phyloP scores from a whole-genome alignment of 768 basidiomycete species.

The Arthromyces matolae region DNA sequence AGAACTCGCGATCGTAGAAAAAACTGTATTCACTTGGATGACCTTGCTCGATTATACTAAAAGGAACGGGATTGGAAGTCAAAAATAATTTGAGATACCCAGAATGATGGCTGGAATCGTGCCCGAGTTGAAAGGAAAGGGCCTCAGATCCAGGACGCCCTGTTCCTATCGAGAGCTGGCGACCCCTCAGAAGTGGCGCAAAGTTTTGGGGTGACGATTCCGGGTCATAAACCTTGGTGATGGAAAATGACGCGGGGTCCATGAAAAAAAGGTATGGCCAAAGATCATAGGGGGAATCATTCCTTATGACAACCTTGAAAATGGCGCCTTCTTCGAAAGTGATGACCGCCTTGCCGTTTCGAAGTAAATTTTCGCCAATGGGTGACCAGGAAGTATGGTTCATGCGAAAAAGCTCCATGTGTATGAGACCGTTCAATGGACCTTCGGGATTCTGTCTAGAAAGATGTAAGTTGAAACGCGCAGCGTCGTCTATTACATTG shows the following conservation, averaged over 20 bases:
- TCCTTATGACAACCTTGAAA: constrained; percentile 47
- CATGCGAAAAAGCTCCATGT: constrained; percentile 50
- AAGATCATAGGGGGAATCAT: constrained; percentile 46
- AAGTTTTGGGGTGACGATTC: constrained; percentile 22
- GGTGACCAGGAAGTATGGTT: constrained; percentile 42
- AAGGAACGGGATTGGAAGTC: constrained; percentile 45
- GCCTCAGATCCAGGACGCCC: constrained; percentile 44
- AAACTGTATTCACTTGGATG: background rate
- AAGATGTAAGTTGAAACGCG: constrained; percentile 57
- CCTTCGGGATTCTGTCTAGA: constrained; percentile 44
- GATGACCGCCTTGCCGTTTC: constrained; percentile 46
- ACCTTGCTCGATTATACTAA: constrained; percentile 41
- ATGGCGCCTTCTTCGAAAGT: constrained; percentile 37
- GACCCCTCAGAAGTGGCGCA: constrained; percentile 44
- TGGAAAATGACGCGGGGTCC: constrained; percentile 52
- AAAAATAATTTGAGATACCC: constrained; percentile 60
- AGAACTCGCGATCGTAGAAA: background rate
- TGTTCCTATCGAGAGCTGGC: constrained; percentile 38
- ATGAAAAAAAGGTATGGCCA: constrained; percentile 65
- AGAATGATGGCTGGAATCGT: constrained; percentile 35
- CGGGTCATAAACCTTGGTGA: constrained; percentile 54
- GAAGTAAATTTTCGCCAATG: constrained; percentile 43
- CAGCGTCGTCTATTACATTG: constrained; percentile 52
- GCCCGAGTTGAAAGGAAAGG: constrained; percentile 39
- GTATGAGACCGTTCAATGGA: constrained; percentile 44